A percentile compares a stretch with the other conserved stretches of the same genome.
Conservation (phyloP, 495 filamentous ascomycete genomes). For the Tuber calosporum region DNA sequence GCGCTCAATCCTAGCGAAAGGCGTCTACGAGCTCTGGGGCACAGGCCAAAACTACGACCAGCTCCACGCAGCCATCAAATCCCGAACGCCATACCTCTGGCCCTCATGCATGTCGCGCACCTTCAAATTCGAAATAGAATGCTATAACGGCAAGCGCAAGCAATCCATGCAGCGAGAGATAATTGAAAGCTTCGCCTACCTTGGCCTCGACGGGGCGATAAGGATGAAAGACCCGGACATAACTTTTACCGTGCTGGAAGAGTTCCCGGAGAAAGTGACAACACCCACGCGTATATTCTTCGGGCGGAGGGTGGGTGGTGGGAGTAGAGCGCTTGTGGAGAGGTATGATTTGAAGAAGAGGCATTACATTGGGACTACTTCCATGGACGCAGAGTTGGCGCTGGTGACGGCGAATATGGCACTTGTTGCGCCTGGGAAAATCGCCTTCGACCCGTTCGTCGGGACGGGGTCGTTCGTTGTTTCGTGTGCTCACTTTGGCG, state of each 20-base stretch:
- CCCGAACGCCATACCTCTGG: conserved; percentile 59
- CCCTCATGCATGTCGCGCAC: conserved; percentile 52
- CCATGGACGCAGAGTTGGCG: conserved; percentile 90
- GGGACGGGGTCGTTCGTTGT: conserved; percentile 88
- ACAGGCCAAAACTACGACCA: conserved; percentile 57
- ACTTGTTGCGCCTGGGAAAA: conserved; percentile 67
- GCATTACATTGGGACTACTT: conserved; percentile 85
- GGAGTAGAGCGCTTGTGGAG: conserved; percentile 58
- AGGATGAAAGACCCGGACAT: conserved; percentile 62
- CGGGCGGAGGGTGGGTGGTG: conserved; percentile 59
- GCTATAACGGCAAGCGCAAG: conserved; percentile 62
- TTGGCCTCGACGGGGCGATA: conserved; percentile 70
- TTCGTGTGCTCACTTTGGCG: conserved; percentile 82
- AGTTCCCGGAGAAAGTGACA: conserved; percentile 54
- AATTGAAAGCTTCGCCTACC: conserved; percentile 73
- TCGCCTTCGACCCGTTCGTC: conserved; percentile 90
- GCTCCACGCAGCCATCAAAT: conserved; percentile 59
- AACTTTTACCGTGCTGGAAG: conserved; percentile 71
- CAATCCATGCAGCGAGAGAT: conserved; percentile 54
- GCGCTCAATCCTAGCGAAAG: conserved; percentile 71
- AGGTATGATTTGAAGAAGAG: conserved; percentile 88
- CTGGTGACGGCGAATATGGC: conserved; percentile 89
- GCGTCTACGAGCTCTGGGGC: conserved; percentile 86
- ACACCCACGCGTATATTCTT: conserved; percentile 53
- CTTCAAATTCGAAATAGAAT: conserved; percentile 78